phyloP scores from a whole-genome alignment of 345 rosid species.

The Brassica rapa region DNA sequence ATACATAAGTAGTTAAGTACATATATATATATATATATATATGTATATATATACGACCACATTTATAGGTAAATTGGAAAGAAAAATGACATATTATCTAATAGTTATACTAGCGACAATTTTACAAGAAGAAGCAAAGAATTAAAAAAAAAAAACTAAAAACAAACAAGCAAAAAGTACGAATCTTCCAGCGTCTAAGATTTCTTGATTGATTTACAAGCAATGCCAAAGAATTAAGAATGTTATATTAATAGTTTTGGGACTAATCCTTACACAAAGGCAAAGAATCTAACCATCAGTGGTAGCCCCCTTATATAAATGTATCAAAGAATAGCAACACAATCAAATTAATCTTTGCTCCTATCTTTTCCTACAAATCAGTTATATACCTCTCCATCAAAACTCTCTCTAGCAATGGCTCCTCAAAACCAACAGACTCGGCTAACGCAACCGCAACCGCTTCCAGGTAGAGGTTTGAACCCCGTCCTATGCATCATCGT shows the following conservation, averaged over 20 bases:
- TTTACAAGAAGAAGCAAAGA: slow-evolving; percentile 33
- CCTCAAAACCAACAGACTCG: slow-evolving; percentile 32
- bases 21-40: neutral
- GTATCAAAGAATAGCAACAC: slow-evolving; percentile 18
- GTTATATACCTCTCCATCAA: neutral
- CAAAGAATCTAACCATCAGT: slow-evolving; percentile 37
- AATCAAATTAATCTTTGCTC: slow-evolving; percentile 28
- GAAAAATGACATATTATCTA: neutral
- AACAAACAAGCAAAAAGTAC: slow-evolving; percentile 4
- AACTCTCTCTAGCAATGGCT: slow-evolving; percentile 23
- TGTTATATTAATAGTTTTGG: slow-evolving; percentile 3
- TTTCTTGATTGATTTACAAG: slow-evolving; percentile 45
- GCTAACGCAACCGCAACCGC: slow-evolving; percentile 41
- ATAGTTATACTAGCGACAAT: slow-evolving; percentile 1
- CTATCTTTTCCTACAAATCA: slow-evolving; percentile 4
- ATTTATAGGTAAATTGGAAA: neutral
- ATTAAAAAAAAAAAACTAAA: neutral
- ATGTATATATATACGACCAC: neutral
- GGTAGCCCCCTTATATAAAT: slow-evolving; percentile 17
- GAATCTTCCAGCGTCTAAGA: slow-evolving; percentile 46
- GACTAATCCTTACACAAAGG: slow-evolving; percentile 35
- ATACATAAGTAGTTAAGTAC: neutral
- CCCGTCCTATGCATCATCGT: slow-evolving; percentile 36
- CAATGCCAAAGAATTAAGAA: slow-evolving; percentile 27
- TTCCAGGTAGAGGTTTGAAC: slow-evolving; percentile 29